Conservation (phyloP, 495 filamentous ascomycete genomes). For the Neurospora sp. region DNA sequence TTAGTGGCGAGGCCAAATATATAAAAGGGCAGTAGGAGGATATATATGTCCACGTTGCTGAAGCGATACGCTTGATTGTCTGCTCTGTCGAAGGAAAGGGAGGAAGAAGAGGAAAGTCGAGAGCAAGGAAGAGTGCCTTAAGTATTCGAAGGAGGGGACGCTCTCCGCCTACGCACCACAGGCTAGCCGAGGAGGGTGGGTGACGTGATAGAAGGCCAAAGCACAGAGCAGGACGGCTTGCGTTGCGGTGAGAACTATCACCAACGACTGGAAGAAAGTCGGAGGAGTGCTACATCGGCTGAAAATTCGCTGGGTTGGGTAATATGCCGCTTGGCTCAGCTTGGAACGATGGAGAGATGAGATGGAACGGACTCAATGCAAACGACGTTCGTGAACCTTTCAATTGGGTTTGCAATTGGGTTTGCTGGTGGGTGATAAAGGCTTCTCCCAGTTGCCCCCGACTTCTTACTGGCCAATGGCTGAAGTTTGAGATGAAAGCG, state of each 20-base stretch:
- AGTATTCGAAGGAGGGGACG: background rate
- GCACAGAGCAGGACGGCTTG: background rate
- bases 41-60: too few species aligned
- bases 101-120: background rate
- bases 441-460: background rate
- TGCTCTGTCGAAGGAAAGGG: too few species aligned
- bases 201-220: background rate
- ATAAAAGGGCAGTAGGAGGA: too few species aligned
- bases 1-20: too few species aligned
- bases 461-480: background rate
- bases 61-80: too few species aligned
- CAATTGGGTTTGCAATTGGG: background rate
- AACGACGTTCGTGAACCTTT: background rate
- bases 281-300: background rate
- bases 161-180: background rate
- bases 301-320: background rate
- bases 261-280: background rate
- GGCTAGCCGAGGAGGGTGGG: background rate
- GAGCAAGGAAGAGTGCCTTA: background rate
- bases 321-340: background rate
- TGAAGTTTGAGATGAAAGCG: background rate
- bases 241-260: background rate
- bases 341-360: background rate
- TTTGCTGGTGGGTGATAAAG: background rate
- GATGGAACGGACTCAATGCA: background rate